Base-by-base conservation (phyloP, 2,329 filamentous ascomycete genomes). In the Hansfordia pulvinata region DNA sequence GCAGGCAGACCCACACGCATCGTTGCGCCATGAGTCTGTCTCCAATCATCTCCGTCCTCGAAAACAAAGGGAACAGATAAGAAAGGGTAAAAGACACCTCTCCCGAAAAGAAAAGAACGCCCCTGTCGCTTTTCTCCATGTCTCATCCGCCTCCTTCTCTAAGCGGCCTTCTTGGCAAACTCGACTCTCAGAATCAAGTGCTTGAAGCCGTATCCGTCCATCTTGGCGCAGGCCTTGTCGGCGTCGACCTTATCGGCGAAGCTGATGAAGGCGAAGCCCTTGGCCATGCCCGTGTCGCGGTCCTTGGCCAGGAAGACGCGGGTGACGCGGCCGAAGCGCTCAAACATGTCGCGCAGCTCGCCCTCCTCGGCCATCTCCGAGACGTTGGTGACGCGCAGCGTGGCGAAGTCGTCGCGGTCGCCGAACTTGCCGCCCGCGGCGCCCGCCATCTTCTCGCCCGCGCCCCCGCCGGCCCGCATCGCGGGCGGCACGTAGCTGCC, bases 211-310 rank as follows among this genome's bases (percentile, higher is more conserved):
- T 69, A 94, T 47, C 90, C 90, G 58, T 98, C 90, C 83, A 98
- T 88, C 71, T 93, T 94, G 61, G 80, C 78, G 62, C 83, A 93
- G 20, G 90, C 90, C 62, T 80, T 82, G 43, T 82, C 81, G 41
- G 90, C 90, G 56, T 98, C 90, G 41, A 66, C 58, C 42, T 90
- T 69, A 54, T 98, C 90, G 33, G 79, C 82, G 50, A 90, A 98
- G 56, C 83, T 93, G 66, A 98, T 93, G 56, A 98, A 98, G 15
- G 92, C 92, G 54, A 98, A 98, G 36, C 90, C 90, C 74, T 98
- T 98, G 43, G 90, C 90, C 53, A 88, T 64, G 34, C 85, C 83
- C 20, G 90, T 98, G 46, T 98, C 90, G 52, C 90, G 69, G 62
- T 98, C 90, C 69, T 94, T 96, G 46, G 90, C 90, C 47, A 98